phyloP scores from a whole-genome alignment of 1,284 basidiomycete genomes.

The Cryptococcus deneoformans region DNA sequence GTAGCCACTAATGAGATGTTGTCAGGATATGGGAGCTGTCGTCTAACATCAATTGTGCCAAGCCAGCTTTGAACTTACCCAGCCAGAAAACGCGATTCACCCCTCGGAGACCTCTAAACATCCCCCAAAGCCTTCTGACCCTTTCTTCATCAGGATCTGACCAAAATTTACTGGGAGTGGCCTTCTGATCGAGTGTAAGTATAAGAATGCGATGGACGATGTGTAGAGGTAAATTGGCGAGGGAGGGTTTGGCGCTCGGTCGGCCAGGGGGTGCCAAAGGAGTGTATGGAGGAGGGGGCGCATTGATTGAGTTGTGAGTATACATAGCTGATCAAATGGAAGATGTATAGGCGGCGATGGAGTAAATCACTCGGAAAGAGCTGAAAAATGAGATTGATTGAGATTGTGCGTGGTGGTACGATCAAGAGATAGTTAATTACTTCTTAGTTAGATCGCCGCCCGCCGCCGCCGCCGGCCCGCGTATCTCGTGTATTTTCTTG shows the following conservation, averaged over 20 bases:
- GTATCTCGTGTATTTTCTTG: too few relatives aligned
- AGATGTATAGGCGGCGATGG: too few relatives aligned
- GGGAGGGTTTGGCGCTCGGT: neutral
- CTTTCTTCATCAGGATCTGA: conserved; percentile 35
- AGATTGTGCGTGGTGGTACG: too few relatives aligned
- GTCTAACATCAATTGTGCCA: neutral
- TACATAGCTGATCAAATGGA: neutral
- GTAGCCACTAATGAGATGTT: conserved; percentile 21
- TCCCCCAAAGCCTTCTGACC: conserved; percentile 24
- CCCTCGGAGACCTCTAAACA: conserved; percentile 30
- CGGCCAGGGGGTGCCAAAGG: neutral
- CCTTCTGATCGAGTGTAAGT: conserved; percentile 31
- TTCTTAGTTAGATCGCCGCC: too few relatives aligned
- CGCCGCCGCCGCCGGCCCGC: too few relatives aligned
- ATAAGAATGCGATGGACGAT: conserved; percentile 32
- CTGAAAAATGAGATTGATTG: too few relatives aligned
- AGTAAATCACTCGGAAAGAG: too few relatives aligned
- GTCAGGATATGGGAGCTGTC: neutral
- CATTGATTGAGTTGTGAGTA: neutral
- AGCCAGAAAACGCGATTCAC: conserved; percentile 40
- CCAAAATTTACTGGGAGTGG: conserved; percentile 30
- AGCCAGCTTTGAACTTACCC: conserved; percentile 17
- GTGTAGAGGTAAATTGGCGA: conserved; percentile 29
- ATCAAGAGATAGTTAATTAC: too few relatives aligned
- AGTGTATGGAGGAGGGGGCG: conserved; percentile 18